Evolutionary conservation across 208 protist species (phyloP), one percentile per base, ranked within the genome.

Genomic region (Acanthamoeba culbertsoni): DNA sequence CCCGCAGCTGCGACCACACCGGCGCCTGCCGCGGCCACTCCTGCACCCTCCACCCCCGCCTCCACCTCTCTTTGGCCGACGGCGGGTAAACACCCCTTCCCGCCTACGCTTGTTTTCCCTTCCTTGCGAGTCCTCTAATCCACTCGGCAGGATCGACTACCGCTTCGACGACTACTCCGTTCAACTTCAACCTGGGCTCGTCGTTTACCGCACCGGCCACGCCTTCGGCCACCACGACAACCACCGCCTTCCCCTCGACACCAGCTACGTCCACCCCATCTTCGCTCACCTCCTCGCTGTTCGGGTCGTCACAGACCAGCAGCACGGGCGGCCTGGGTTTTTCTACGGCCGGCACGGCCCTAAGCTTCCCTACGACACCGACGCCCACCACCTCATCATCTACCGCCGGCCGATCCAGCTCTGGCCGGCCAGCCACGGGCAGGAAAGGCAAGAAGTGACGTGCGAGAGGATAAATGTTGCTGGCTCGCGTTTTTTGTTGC

Each of bases 281-380:
- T 35, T 89, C 79, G 20, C 55, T 65, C 51, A 89, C 79, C 45
- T 68, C 79, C 7, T 89, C 79, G 3, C 55, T 89, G 18, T 89
- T 57, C 12, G 79, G 79, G 0, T 68, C 79, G 14, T 65, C 79
- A 20, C 33, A 59, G 4, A 89, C 79, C 12, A 89, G 51, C 79
- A 89, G 33, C 79, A 57, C 79, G 31, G 55, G 79, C 45, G 79
- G 79, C 2, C 55, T 89, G 46, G 79, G 79, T 33, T 89, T 65
- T 35, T 68, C 51, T 1, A 89, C 79, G 31, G 79, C 79, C 18
- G 79, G 79, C 35, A 89, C 79, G 0, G 79, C 79, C 48, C 71
- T 82, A 5, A 82, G 71, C 71, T 82, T 82, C 71, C 71, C 71
- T 16, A 82, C 71, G 28, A 82, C 71, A 43, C 71, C 71, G 23